A percentile compares a stretch with the other conserved stretches of the same genome.
Evolutionary conservation across 768 basidiomycete genomes (phyloP).

Genomic region (Coprinopsis marcescibilis): DNA sequence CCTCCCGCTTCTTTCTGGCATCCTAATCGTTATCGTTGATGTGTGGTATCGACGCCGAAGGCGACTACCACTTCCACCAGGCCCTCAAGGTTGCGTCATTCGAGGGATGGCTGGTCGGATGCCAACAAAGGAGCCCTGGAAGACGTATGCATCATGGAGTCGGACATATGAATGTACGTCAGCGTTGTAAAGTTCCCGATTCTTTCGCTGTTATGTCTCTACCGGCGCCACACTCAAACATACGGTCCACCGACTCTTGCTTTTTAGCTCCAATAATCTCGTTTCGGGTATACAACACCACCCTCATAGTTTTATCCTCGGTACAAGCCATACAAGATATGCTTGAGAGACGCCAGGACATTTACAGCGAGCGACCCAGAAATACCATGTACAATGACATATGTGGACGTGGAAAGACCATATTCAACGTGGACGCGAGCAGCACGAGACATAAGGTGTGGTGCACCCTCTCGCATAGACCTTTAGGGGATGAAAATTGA

Average conservation of each 20-base stretch:
- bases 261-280: conserved; percentile 47
- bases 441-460: conserved; percentile 34
- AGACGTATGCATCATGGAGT: conserved; percentile 8
- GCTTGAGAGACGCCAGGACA: conserved; percentile 42
- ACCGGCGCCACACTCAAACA: background rate
- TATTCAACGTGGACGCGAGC: conserved; percentile 39
- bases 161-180: conserved; percentile 1
- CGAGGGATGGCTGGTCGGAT: background rate
- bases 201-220: background rate
- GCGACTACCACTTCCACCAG: conserved; percentile 6
- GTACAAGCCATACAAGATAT: conserved; percentile 38
- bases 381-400: conserved; percentile 39
- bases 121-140: conserved; percentile 6
- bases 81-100: conserved; percentile 4
- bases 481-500: too few species aligned
- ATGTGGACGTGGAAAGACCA: conserved; percentile 33
- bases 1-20: background rate
- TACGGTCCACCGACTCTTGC: background rate
- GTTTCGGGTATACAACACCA: conserved; percentile 38
- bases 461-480: conserved; percentile 33
- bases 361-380: conserved; percentile 52
- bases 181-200: too few species aligned
- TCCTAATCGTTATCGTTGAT: too few species aligned
- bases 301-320: conserved; percentile 45
- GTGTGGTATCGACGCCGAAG: too few species aligned